Conservation (phyloP, 805 yeast species). For the Saturnispora mendoncae region DNA sequence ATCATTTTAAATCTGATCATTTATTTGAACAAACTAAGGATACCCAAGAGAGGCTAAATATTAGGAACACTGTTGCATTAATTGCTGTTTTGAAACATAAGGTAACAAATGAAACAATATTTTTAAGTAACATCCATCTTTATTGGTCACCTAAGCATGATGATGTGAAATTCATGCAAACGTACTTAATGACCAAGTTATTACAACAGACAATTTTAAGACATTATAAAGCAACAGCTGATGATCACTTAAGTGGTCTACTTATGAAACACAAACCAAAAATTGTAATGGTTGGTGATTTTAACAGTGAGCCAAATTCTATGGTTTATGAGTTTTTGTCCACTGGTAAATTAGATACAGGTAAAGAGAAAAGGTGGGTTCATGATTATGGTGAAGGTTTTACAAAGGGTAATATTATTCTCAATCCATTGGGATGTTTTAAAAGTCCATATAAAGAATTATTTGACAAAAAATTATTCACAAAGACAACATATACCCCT, state of each 20-base stretch:
- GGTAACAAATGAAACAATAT: constrained; percentile 31
- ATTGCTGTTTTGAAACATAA: constrained; percentile 41
- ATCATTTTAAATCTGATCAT: constrained; percentile 20
- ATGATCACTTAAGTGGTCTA: constrained; percentile 14
- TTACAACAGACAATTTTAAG: constrained; percentile 25
- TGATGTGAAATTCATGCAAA: constrained; percentile 47
- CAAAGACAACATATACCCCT: constrained; percentile 39
- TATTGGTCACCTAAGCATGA: constrained; percentile 48
- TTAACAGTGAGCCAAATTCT: constrained; percentile 44
- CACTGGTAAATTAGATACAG: constrained; percentile 21
- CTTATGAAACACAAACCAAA: constrained; percentile 19
- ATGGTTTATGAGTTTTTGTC: constrained; percentile 38
- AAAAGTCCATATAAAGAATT: constrained; percentile 24
- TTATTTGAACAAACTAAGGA: constrained; percentile 29
- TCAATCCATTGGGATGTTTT: constrained; percentile 16
- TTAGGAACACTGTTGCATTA: constrained; percentile 50
- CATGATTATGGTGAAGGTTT: constrained; percentile 15
- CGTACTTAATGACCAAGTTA: constrained; percentile 35
- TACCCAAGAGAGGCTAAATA: constrained; percentile 29
- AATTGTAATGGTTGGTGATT: constrained; percentile 46
- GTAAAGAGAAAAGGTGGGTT: constrained; percentile 15
- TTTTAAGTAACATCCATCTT: constrained; percentile 51
- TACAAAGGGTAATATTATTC: constrained; percentile 8
- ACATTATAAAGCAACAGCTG: constrained; percentile 11
- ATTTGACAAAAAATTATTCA: constrained; percentile 19